Base-by-base conservation (phyloP, 192 early-diverging fungal genomes). In the Entomortierella lignicola region DNA sequence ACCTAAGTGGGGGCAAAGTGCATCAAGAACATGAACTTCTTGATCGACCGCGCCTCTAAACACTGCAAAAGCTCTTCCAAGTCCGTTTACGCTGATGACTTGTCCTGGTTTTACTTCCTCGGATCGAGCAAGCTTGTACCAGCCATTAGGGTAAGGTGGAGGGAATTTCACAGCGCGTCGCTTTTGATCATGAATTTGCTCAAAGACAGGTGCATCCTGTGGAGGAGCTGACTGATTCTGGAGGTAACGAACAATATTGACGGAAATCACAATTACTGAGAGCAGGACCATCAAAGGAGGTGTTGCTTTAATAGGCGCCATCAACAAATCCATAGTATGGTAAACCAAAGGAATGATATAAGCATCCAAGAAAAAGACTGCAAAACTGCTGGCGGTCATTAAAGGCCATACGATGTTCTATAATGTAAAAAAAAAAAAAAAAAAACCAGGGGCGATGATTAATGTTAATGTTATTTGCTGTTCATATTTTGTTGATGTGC, bases 171-270 rank as follows among this genome's bases (percentile, higher is more conserved):
- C 29, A 4, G 74, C 74, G 10, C 74, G 66, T 26, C 74, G 74
- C 23, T 77, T 77, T 27, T 77, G 74, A 37, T 77, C 74, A 26
- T 77, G 74, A 41, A 77, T 69, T 55, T 77, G 74, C 13, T 77
- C 74, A 69, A 64, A 59, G 0, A 69, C 61, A 18, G 74, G 66
- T 5, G 66, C 66, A 37, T 77, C 55, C n/a, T 63, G 60, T 34
- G 66, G 41, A 6, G 42, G 37, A 11, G 30, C 32, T 2, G 74
- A 54, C n/a, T 48, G 42, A 48, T 26, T 59, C 29, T 77, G 66
- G 8, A 77, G 54, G 55, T 69, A 54, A 6, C 61, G 60, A 15
- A 69, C 34, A 20, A 41, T 29, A 30, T 20, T 59, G 17, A 63
- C 55, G 10, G 54, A 34, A 12, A 51, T 18, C 27, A 41, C 12